Evolutionary conservation across 78 protist genomes (phyloP), one percentile per base, ranked within the genome.

Genomic region (Protostelium mycophagum): DNA sequence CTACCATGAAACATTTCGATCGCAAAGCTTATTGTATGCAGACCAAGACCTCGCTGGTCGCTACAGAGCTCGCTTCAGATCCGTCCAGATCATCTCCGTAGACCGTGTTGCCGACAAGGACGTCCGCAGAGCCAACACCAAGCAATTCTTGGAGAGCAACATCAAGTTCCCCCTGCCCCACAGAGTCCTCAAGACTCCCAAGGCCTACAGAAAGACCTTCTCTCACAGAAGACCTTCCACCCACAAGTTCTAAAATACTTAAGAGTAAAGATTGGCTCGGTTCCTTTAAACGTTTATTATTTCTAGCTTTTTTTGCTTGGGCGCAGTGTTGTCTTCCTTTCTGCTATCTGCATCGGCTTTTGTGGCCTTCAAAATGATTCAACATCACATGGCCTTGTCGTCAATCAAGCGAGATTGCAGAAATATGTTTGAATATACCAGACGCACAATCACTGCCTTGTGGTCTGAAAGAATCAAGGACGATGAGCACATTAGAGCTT

Each of bases 21-120:
- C 73, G 31, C 16, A 51, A 51, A 5, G 73, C 16, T 51, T 16
- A 5, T 25, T 51, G n/a, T n/a, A n/a, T n/a, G n/a, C 90, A 37
- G 83, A 91, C 97, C 90, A 88, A 83, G 99, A 99, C 35, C 93
- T 99, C 97, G 99, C 99, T 37, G 94, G 97, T 84, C 98, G 98
- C 92, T 99, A 98, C 95, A 95, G 98, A 37, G 98, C 98, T 38
- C 95, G 98, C 36, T 86, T 85, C 83, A 29, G 83, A 84, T 85
- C 92, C 86, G 96, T 99, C 73, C 99, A 99, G 94, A 97, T 99
- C 94, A 38, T 99, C 94, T 91, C 90, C 35, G 85, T 93, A 38
- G 97, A 87, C 38, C 97, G 90, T 89, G 51, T 98, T 91, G 36
- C 88, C 0, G 90, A 96, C 38, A 1, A 29, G 36, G 87, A 96